These are phyloP conservation scores for Penicillium goetzii DNA, from an alignment of 495 filamentous ascomycete species.

Conservation along the genomic window DNA sequence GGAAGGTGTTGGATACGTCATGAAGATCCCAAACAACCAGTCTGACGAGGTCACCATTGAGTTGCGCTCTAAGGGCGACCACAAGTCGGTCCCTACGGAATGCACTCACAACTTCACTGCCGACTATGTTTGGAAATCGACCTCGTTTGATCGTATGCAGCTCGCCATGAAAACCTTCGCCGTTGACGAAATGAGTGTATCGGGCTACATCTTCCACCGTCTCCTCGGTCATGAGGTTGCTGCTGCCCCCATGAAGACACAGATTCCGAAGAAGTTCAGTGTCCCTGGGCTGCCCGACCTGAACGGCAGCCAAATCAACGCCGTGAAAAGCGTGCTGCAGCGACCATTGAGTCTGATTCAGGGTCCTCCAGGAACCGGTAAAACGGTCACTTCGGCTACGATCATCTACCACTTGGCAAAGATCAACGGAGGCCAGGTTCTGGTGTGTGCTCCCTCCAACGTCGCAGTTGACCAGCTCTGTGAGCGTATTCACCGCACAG, in stretches of 20 bases:
- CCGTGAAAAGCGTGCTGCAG: constrained; percentile 92
- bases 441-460: constrained; percentile 98
- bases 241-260: constrained; percentile 94
- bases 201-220: constrained; percentile 98
- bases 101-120: constrained; percentile 98
- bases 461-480: constrained; percentile 98
- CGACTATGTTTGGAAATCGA: constrained; percentile 99
- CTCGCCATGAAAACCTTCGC: constrained; percentile 99
- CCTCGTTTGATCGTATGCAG: constrained; percentile 99
- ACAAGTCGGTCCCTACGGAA: constrained; percentile 95
- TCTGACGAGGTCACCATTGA: constrained; percentile 98
- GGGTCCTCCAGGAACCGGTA: constrained; percentile 94
- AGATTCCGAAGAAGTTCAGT: constrained; percentile 94
- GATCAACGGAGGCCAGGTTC: constrained; percentile 89
- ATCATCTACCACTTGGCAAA: constrained; percentile 98
- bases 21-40: constrained; percentile 99
- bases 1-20: constrained; percentile 98
- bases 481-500: constrained; percentile 93
- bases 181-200: constrained; percentile 97
- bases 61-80: constrained; percentile 82
- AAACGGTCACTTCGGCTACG: constrained; percentile 98
- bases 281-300: constrained; percentile 94
- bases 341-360: constrained; percentile 95
- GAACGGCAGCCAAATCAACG: constrained; percentile 93
- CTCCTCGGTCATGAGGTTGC: constrained; percentile 95